These are phyloP conservation scores for Naganishia sp. DNA, from an alignment of 1,284 basidiomycete species.

Conservation along the genomic window DNA sequence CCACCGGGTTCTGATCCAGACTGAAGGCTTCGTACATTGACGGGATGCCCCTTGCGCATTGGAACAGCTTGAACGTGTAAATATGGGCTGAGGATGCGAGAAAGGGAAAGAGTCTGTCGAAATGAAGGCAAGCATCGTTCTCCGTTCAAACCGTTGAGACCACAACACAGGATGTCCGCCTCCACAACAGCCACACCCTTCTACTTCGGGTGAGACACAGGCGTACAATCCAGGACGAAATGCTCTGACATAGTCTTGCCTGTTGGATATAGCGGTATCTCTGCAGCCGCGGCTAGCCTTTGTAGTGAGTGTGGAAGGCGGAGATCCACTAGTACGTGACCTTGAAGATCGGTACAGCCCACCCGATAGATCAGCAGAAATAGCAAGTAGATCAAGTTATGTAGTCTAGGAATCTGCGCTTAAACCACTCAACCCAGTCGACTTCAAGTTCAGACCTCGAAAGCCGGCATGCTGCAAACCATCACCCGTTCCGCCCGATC, in stretches of 20 bases:
- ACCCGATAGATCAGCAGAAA: slow-evolving; percentile 26
- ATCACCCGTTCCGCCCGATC: background rate
- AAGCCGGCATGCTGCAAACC: slow-evolving; percentile 5
- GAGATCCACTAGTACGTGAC: background rate
- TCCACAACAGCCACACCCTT: slow-evolving; percentile 5
- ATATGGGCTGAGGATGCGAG: no score
- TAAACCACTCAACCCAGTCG: background rate
- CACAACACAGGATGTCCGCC: no score
- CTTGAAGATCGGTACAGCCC: background rate
- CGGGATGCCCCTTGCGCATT: no score
- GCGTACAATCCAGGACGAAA: background rate
- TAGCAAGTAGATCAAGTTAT: background rate
- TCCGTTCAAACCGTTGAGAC: no score
- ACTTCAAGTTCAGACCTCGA: slow-evolving; percentile 18
- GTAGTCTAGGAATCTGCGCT: background rate
- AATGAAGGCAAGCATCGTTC: no score
- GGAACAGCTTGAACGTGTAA: no score
- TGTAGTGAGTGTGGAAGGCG: slow-evolving; percentile 4
- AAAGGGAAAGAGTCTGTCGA: no score
- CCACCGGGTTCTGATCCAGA: no score
- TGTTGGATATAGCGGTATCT: slow-evolving; percentile 3
- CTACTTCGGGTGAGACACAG: slow-evolving; percentile 7
- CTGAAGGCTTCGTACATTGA: no score
- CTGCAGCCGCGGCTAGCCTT: slow-evolving; percentile 13
- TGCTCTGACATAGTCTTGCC: background rate